phyloP scores from a whole-genome alignment of 345 rosid genomes.

The Dimocarpus longan region DNA sequence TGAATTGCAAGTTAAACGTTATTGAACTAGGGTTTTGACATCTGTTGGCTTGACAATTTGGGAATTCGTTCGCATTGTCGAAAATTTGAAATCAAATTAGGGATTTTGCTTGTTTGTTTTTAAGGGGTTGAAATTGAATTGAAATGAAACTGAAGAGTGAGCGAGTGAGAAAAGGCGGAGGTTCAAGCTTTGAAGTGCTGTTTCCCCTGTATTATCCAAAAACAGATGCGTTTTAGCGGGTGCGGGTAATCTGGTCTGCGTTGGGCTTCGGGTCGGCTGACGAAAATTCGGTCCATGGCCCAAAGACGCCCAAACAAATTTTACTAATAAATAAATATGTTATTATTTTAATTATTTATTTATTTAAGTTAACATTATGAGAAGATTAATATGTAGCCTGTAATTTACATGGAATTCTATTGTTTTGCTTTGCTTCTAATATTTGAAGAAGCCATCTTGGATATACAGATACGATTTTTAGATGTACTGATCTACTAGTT shows the following conservation, averaged over 20 bases:
- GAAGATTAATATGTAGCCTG: too few relatives aligned
- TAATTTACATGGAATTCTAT: too few relatives aligned
- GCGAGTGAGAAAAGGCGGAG: background rate
- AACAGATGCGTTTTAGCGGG: background rate
- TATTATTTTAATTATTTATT: too few relatives aligned
- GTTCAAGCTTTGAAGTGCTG: background rate
- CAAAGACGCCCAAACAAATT: too few relatives aligned
- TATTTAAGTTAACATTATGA: too few relatives aligned
- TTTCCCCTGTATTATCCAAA: background rate
- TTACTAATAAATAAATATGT: too few relatives aligned
- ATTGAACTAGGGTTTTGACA: background rate
- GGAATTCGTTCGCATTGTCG: background rate
- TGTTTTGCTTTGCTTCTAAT: too few relatives aligned
- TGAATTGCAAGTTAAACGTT: background rate
- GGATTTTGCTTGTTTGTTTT: background rate
- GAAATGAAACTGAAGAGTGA: background rate
- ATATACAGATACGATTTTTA: too few relatives aligned
- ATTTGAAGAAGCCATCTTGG: too few relatives aligned
- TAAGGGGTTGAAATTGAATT: background rate
- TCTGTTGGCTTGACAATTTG: background rate
- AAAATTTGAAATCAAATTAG: slow-evolving; percentile 11
- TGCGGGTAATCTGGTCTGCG: background rate
- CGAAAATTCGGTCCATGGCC: background rate
- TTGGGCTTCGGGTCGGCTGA: background rate
- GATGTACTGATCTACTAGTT: too few relatives aligned